Conservation (phyloP, 179 eudicot genomes). For the Beta macrorhiza region DNA sequence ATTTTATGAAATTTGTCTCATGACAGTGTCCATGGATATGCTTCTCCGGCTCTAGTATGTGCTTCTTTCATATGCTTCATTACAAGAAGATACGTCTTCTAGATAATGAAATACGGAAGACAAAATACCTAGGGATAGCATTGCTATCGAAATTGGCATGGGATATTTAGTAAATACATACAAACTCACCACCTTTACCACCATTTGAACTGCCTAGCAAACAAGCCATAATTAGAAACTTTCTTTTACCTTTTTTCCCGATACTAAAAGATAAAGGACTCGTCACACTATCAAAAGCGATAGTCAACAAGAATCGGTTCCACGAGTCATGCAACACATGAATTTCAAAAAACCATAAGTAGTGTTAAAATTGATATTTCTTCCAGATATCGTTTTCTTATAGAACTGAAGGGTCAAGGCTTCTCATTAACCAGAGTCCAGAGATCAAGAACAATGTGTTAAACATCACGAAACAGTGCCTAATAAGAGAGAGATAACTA, state of each 20-base stretch:
- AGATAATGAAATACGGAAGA: too few relatives aligned
- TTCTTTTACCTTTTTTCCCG: neutral
- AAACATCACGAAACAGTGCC: neutral
- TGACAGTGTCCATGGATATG: too few relatives aligned
- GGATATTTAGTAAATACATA: too few relatives aligned
- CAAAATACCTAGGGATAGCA: too few relatives aligned
- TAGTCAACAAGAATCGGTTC: neutral
- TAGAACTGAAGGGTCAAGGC: neutral
- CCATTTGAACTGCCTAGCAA: too few relatives aligned
- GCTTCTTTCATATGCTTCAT: too few relatives aligned
- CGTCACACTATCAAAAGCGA: neutral
- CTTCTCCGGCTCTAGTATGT: too few relatives aligned
- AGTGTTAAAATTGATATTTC: neutral
- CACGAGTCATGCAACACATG: neutral
- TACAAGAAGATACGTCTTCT: too few relatives aligned
- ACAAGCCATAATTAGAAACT: too few relatives aligned
- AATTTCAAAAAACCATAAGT: neutral
- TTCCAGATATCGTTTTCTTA: neutral
- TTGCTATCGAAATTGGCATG: too few relatives aligned
- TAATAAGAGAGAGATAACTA: conserved; percentile 4
- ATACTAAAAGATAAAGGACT: neutral
- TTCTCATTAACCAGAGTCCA: neutral
- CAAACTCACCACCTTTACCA: too few relatives aligned
- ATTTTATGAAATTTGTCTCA: too few relatives aligned
- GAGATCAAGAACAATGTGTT: conserved; percentile 5